Evolutionary conservation across 345 rosid species (phyloP), one percentile per base, ranked within the genome.

Genomic region (Eucalyptus cloeziana): DNA sequence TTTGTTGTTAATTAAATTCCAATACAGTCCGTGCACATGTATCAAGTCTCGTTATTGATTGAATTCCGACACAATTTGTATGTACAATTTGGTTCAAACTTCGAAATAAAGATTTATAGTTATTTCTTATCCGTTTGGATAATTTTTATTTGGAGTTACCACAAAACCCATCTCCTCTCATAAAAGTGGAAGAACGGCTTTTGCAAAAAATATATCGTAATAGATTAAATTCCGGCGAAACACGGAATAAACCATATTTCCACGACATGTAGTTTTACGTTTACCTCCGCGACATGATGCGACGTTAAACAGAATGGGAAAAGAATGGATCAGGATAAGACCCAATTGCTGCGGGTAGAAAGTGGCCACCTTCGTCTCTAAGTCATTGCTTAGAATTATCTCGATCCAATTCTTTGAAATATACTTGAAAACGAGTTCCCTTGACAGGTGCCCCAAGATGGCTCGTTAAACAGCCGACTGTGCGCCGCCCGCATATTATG

Each of bases 11-110:
- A 52, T 52, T 21, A 21, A 52, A 21, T 52, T 52, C 5, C 21
- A 4, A 52, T 0, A 1, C 0, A 1, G 1, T 52, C 0, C 2
- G 10, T 52, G 58, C 25, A 52, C 44, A 8, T 43, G 44, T 43
- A 43, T 43, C 25, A 21, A 52, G 58, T 4, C 58, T 52, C 8
- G 24, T 3, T 22, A 1, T 52, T 52, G 2, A 52, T 19, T 52
- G 58, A 52, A 52, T 52, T 4, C 10, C 10, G 25, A 8, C 58
- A 52, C 5, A 52, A 0, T 52, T 52, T 52, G 25, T 52, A 52
- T 52, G 5, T 52, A 21, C 25, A 52, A 8, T 21, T 52, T 19
- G 21, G 1, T 52, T 52, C 21, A 52, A 52, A 52, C 8, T 52
- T 52, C 10, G 0, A 52, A 52, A 52, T 52, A 52, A 52, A 21